Evolutionary conservation across 2,329 filamentous ascomycete species (phyloP), one percentile per base, ranked within the genome.

Genomic region (Penicillium sp.): DNA sequence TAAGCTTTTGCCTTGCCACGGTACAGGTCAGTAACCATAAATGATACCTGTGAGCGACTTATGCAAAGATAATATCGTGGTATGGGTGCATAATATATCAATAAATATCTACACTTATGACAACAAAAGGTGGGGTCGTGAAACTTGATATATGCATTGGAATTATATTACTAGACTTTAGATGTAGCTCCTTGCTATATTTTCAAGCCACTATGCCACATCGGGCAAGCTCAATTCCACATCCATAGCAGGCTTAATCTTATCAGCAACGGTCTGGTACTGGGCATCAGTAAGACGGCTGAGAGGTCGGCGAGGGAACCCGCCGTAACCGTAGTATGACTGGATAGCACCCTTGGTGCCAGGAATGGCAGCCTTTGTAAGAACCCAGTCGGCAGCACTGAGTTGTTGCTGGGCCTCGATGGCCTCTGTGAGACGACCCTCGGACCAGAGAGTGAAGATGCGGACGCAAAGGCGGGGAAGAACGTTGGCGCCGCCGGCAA

Each of bases 341-440:
- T 94, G 87, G 65, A 96, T 89, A 25, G 90, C 90, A 66, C 86
- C 85, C 82, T 96, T 96, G 25, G 91, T 96, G 17, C 91, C 91
- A 1, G 91, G 89, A 66, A 96, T 91, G 55, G 89, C 89, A 0
- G 88, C 81, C 80, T 93, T 94, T 60, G 90, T 94, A 58, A 94
- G 79, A 42, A 90, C 88, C 90, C 90, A 96, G 74, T 96, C 91
- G 42, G 87, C 89, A 72, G 85, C 86, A 70, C 87, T 88, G 61
- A 96, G 82, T 19, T 88, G 77, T 78, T 89, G 89, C 72, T 96
- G 91, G 64, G 92, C 81, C 66, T 83, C 84, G 61, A 88, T 84
- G 5, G 91, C 89, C 79, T 96, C 90, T 31, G 90, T 86, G 60
- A 82, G 83, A 78, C 89, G 88, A 55, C 90, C 91, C 72, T 88